These are phyloP conservation scores for Cadophora gregata DNA, from an alignment of 2,329 filamentous ascomycete species.

Conservation along the genomic window DNA sequence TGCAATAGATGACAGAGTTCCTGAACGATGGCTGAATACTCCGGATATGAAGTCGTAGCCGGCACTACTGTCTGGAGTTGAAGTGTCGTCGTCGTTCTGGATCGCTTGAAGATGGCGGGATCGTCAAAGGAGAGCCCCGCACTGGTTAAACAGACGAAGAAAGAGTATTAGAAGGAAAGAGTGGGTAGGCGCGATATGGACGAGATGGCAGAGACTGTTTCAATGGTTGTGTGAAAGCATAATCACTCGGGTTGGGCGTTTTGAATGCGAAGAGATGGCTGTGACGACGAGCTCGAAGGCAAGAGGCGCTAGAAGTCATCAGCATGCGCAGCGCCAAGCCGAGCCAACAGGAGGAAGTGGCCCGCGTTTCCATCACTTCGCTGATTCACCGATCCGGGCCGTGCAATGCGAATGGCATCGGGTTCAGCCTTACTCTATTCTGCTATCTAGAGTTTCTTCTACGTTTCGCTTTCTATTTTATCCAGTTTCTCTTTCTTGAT, in stretches of 20 bases:
- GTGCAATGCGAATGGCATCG: background rate
- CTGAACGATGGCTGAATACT: slow-evolving; percentile 19
- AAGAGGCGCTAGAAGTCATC: slow-evolving; percentile 19
- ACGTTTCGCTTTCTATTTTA: background rate
- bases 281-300: slow-evolving; percentile 17
- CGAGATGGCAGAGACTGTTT: slow-evolving; percentile 23
- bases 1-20: slow-evolving; percentile 12
- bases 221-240: slow-evolving; percentile 31
- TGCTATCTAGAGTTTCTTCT: background rate
- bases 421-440: background rate
- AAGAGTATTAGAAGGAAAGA: background rate
- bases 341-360: slow-evolving; percentile 9
- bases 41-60: slow-evolving; percentile 18
- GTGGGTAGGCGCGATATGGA: background rate
- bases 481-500: background rate
- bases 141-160: slow-evolving; percentile 14
- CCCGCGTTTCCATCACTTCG: slow-evolving; percentile 10
- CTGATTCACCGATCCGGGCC: background rate
- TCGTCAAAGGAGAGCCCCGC: slow-evolving; percentile 30
- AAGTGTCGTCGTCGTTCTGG: slow-evolving; percentile 24
- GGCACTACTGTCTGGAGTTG: slow-evolving; percentile 16
- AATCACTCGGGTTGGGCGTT: slow-evolving; percentile 24
- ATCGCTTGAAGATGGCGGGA: slow-evolving; percentile 19
- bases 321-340: slow-evolving; percentile 20
- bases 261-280: slow-evolving; percentile 28